phyloP scores from a whole-genome alignment of 495 filamentous ascomycete species.

The Neurospora sp. region DNA sequence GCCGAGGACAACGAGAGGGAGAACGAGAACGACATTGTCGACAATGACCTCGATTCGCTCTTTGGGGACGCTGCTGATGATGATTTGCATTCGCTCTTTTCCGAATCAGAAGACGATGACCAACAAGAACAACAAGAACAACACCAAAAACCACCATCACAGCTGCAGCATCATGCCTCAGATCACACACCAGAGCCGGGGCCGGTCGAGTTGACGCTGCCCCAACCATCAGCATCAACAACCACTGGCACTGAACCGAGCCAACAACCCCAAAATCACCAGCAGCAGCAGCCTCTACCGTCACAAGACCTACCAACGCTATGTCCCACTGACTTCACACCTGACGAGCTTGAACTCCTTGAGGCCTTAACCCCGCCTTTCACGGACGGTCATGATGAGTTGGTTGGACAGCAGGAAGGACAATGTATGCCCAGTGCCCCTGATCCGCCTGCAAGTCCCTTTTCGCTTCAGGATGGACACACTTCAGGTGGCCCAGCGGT shows the following conservation, averaged over 20 bases:
- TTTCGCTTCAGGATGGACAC: slow-evolving; percentile 16
- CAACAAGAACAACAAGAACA: background rate
- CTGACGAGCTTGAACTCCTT: background rate
- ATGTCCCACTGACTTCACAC: background rate
- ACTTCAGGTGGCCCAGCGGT: slow-evolving; percentile 21
- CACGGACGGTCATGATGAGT: background rate
- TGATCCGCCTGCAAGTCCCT: slow-evolving; percentile 16
- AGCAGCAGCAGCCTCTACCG: background rate
- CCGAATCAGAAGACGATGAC: slow-evolving; percentile 6
- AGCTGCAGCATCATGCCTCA: background rate
- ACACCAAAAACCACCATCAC: slow-evolving; percentile 5
- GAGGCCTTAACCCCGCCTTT: slow-evolving; percentile 1
- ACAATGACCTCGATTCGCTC: slow-evolving; percentile 14
- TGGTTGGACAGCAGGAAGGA: background rate
- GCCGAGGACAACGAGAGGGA: slow-evolving; percentile 36
- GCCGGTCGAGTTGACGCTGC: background rate
- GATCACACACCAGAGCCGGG: slow-evolving; percentile 3
- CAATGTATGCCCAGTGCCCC: slow-evolving; percentile 14
- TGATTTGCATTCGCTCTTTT: slow-evolving; percentile 15
- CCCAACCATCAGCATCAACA: background rate
- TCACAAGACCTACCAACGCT: background rate
- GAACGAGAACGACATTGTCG: background rate
- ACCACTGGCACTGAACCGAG: background rate
- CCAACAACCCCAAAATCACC: background rate
- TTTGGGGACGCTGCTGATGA: slow-evolving; percentile 12